Percentiles rank a stretch among this genome's conserved stretches.
phyloP scores from a whole-genome alignment of 176 grass and related monocot species.

The Triticum monococcum region DNA sequence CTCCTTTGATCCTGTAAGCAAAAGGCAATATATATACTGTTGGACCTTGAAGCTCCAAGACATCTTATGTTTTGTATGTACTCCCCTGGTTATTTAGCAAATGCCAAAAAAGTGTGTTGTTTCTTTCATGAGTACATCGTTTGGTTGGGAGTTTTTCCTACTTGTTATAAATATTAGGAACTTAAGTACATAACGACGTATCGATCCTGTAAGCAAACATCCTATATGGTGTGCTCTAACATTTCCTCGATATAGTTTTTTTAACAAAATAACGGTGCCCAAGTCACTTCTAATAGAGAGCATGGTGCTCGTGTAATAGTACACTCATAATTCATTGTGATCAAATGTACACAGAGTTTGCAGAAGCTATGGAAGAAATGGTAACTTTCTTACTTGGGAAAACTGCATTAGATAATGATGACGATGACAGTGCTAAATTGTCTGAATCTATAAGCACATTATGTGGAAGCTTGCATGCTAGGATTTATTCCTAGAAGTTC shows the following conservation, averaged over 20 bases:
- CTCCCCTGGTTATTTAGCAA: too few species aligned
- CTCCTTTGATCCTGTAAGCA: too few species aligned
- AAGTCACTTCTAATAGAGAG: not conserved
- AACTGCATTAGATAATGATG: slow-evolving; percentile 63
- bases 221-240: slow-evolving; percentile 64
- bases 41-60: too few species aligned
- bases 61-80: too few species aligned
- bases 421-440: slow-evolving; percentile 65
- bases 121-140: too few species aligned
- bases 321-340: slow-evolving; percentile 25
- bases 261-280: not conserved
- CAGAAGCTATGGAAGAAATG: slow-evolving; percentile 87
- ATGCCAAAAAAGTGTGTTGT: too few species aligned
- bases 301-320: not conserved
- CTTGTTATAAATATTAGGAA: too few species aligned
- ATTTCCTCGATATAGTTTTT: slow-evolving; percentile 20
- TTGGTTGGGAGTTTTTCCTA: too few species aligned
- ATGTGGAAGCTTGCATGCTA: not conserved
- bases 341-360: slow-evolving; percentile 60
- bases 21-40: too few species aligned
- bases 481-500: slow-evolving; percentile 4
- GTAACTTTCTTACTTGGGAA: slow-evolving; percentile 85
- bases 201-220: slow-evolving; percentile 41
- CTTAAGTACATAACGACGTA: too few species aligned
- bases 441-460: slow-evolving; percentile 6